Evolutionary conservation across 2,329 filamentous ascomycete genomes (phyloP), one percentile per base, ranked within the genome.

Genomic region (Penicillium rolfsii): DNA sequence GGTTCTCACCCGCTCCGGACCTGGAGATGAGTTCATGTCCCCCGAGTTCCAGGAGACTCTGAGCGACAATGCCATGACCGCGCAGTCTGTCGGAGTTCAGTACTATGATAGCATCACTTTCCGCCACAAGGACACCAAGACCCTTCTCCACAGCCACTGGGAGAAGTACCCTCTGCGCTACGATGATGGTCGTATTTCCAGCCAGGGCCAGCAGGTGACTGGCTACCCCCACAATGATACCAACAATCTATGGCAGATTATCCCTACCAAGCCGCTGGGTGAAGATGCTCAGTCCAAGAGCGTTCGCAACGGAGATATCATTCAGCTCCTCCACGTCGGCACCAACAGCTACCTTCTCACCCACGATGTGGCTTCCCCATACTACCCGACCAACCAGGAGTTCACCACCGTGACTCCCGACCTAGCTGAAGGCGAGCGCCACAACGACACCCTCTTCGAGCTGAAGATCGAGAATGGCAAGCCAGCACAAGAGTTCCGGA

Each of bases 171-270:
- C 95, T 55, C 85, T 99, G 38, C 89, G 95, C 70, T 99, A 99
- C 75, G 95, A 99, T 55, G 95, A 99, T 77, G 95, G 95, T 41
- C 91, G 95, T 75, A 92, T 99, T 70, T 98, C 95, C 50, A 97
- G 93, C 75, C 95, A 99, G 80, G 91, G 95, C 61, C 95, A 99
- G 80, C 95, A 99, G 79, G 93, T 99, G 38, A 99, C 95, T 24
- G 95, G 95, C 55, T 99, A 99, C 74, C 95, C 95, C 2, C 95
- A 91, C 83, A 97, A 98, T 67, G 95, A 99, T 75, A 97, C 94
- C 73, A 99, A 99, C 85, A 99, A 99, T 81, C 87, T 96, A 74
- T 99, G 95, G 95, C 89, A 98, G 78, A 89, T 99, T 67, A 79
- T 98, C 38, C 95, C 95, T 8, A 76, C 84, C 5, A 81, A 83